A percentile compares a stretch with the other conserved stretches of the same genome.
Evolutionary conservation across 495 filamentous ascomycete genomes (phyloP).

Genomic region (Penicillium crystallinum): DNA sequence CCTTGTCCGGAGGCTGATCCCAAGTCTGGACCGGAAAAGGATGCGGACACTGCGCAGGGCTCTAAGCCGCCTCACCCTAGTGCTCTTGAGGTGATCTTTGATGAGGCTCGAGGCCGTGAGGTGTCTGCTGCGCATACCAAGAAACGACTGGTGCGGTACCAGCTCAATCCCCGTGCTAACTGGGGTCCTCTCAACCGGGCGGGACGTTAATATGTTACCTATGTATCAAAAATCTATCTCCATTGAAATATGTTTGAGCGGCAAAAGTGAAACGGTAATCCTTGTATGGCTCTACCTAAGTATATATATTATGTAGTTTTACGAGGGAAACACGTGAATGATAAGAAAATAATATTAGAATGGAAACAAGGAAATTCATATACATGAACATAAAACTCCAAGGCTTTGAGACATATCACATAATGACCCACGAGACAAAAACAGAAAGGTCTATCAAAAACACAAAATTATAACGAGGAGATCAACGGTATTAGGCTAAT

Average conservation of each 20-base stretch:
- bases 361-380: slow-evolving; percentile 2
- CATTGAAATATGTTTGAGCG: neutral
- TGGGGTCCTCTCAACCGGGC: slow-evolving; percentile 90
- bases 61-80: slow-evolving; percentile 21
- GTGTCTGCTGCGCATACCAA: slow-evolving; percentile 30
- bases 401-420: slow-evolving; percentile 23
- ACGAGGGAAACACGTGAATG: neutral
- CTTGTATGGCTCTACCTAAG: too few relatives aligned
- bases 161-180: slow-evolving; percentile 79
- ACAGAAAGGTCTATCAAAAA: slow-evolving; percentile 21
- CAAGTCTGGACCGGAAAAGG: slow-evolving; percentile 14
- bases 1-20: neutral
- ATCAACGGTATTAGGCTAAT: slow-evolving; percentile 18
- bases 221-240: neutral
- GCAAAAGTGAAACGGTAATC: too few relatives aligned
- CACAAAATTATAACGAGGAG: slow-evolving; percentile 17
- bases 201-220: slow-evolving; percentile 12
- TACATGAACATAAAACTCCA: slow-evolving; percentile 11
- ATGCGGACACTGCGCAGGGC: slow-evolving; percentile 1
- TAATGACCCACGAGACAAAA: slow-evolving; percentile 18
- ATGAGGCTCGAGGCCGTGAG: slow-evolving; percentile 72
- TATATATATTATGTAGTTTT: too few relatives aligned
- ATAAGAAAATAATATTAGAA: neutral
- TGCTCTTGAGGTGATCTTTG: slow-evolving; percentile 66
- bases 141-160: slow-evolving; percentile 73